Evolutionary conservation across 2,329 filamentous ascomycete genomes (phyloP).

Genomic region (Aspergillus unguis): DNA sequence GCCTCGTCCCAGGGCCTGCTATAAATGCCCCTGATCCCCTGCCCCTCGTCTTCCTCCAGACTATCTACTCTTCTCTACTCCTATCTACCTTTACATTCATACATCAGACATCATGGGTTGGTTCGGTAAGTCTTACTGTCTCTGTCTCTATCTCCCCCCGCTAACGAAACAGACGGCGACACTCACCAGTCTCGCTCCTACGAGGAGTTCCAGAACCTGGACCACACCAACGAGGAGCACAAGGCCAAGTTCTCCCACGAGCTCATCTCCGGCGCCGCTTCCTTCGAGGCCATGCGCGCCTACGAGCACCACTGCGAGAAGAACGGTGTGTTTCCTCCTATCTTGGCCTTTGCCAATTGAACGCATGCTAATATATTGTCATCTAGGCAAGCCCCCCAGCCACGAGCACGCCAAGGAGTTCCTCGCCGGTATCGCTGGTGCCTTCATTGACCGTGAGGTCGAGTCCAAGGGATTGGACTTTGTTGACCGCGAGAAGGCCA

Average conservation of each 20-base stretch:
- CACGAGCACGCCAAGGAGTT: constrained; percentile 76
- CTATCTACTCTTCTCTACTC: not conserved
- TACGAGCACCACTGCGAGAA: constrained; percentile 70
- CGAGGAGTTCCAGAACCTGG: constrained; percentile 11
- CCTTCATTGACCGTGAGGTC: constrained; percentile 71
- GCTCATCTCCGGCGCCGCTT: constrained; percentile 69
- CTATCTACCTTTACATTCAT: not conserved
- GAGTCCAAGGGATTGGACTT: constrained; percentile 64
- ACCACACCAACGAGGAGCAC: constrained; percentile 43
- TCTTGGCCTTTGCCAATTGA: too few relatives aligned
- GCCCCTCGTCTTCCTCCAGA: not conserved
- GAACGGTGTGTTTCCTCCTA: constrained; percentile 51
- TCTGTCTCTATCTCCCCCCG: not conserved
- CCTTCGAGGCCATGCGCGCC: constrained; percentile 75
- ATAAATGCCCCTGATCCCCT: not conserved
- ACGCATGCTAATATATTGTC: not conserved
- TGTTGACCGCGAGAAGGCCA: constrained; percentile 57
- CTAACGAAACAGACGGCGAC: constrained; percentile 4
- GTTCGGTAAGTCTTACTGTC: constrained; percentile 10
- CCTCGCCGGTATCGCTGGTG: constrained; percentile 69
- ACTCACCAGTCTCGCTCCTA: constrained; percentile 11
- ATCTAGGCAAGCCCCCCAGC: constrained; percentile 61
- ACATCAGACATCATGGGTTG: constrained; percentile 16
- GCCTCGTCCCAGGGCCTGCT: not conserved
- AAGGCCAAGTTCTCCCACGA: constrained; percentile 68